Evolutionary conservation across 305 asterid genomes (phyloP).

Genomic region (Fraxinus greggii): DNA sequence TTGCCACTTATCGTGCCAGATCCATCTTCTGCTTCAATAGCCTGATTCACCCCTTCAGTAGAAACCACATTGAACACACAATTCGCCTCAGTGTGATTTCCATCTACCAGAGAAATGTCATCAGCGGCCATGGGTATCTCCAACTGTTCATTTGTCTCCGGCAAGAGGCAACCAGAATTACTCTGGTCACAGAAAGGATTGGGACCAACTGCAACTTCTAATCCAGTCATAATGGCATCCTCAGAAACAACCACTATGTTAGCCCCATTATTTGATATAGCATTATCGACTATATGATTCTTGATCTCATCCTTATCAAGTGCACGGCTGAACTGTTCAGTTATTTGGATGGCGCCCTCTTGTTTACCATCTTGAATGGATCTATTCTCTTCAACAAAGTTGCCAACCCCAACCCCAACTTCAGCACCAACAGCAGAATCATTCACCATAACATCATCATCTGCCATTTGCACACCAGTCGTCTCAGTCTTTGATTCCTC

Average conservation of each 20-base stretch:
- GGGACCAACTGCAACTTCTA: constrained; percentile 18
- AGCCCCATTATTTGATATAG: constrained; percentile 23
- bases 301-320: constrained; percentile 22
- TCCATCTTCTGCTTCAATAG: constrained; percentile 32
- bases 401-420: constrained; percentile 22
- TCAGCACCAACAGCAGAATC: constrained; percentile 26
- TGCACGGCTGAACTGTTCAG: constrained; percentile 24
- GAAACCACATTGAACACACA: constrained; percentile 17
- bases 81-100: constrained; percentile 19
- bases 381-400: constrained; percentile 23
- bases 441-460: constrained; percentile 23
- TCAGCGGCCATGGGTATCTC: constrained; percentile 13
- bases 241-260: background rate
- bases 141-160: constrained; percentile 24
- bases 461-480: constrained; percentile 16
- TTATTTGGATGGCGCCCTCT: constrained; percentile 21
- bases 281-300: background rate
- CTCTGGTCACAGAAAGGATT: constrained; percentile 1
- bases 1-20: constrained; percentile 29
- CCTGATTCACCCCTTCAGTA: constrained; percentile 19
- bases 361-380: constrained; percentile 29
- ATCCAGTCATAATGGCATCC: constrained; percentile 7
- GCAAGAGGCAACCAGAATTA: constrained; percentile 20
- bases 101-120: constrained; percentile 20
- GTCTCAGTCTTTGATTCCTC: constrained; percentile 24